Base-by-base conservation (phyloP, 2,329 filamentous ascomycete species). In the Ceratocystis cacaofunesta region DNA sequence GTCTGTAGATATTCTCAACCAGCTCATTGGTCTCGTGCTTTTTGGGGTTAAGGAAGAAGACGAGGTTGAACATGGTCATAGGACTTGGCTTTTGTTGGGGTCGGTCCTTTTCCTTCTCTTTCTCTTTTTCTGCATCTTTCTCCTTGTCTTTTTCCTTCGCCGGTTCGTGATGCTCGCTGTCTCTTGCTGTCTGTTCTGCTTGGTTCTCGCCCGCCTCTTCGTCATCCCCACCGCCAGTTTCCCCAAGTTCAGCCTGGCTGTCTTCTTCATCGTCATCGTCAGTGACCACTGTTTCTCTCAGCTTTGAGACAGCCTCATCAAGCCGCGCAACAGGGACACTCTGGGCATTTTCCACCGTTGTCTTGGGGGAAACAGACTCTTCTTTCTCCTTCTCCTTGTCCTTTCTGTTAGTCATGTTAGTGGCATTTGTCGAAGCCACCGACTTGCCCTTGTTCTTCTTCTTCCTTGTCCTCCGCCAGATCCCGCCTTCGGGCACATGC, bases 11-110 rank as follows among this genome's bases (percentile, higher is more conserved):
- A 4, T 78, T 86, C 69, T 95, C 89, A 55, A 87, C 83, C 58
- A 95, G 71, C 78, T 82, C 80, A 66, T 89, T 88, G 69, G 88
- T 85, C 72, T 96, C 89, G 66, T 92, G 79, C 63, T 86, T 84
- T 62, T 86, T 87, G 2, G 91, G 89, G 69, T 90, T 88, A 69
- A 96, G 78, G 62, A 96, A 89, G 74, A 97, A 97, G 28, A 97
- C 91, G 10, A 96, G 83, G 74, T 96, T 95, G 76, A 99, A 99
- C 92, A 97, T 97, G 68, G 87, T 91, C 89, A 97, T 92, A 60
- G 84, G 83, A 69, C 81, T 84, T 70, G 79, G 79, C 72, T 89
- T 86, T 71, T 84, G 79, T 68, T 87, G 80, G 50, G 79, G 74
- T 67, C 82, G 75, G 65, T 44, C 71, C 75, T 61, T 36, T 15